Base-by-base conservation (phyloP, 768 basidiomycete species). In the Chalciporus pseudorubinellus region DNA sequence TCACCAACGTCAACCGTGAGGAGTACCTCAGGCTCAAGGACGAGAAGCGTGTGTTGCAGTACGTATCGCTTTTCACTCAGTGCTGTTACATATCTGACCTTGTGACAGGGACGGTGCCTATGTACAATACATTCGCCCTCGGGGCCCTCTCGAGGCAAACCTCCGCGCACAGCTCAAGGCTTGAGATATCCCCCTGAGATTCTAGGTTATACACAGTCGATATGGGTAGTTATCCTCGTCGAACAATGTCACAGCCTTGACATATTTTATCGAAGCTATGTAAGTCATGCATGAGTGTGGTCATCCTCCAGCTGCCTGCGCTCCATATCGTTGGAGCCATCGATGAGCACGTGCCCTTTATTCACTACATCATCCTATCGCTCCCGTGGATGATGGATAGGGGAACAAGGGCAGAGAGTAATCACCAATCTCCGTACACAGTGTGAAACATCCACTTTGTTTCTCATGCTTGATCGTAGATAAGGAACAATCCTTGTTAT, bases 1-100 rank as follows among this genome's bases (percentile, higher is more conserved):
- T 99, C 78, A 99, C 97, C 38, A 88, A 89, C 62, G 93, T 98
- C 52, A 83, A 84, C 70, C 86, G 92, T 72, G 85, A 83, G 60
- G 93, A 95, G 42, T 98, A 97, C 72, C 63, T 81, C 66, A 85
- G 83, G 74, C 78, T 95, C 60, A 95, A 95, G 81, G 84, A 84
- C 65, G 87, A 92, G 39, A 93, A 93, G 80, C 82, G 82, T 71
- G 90, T 95, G 62, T 69, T 94, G 63, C 87, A 88, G 90, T 92
- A 61, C 55, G 89, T 88, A 26, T 46, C 41, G 3, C 54, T 46
- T 48, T 28, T 45, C 12, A 47, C 11, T 14, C 4, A 4, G 14
- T 38, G 29, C 18, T 20, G 9, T 44, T 39, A 18, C 1, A n/a
- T 14, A 6, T 47, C 39, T 62, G 24, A 46, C 43, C 16, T n/a